Evolutionary conservation across 306 rosid genomes (phyloP).

Genomic region (Malus fusca): DNA sequence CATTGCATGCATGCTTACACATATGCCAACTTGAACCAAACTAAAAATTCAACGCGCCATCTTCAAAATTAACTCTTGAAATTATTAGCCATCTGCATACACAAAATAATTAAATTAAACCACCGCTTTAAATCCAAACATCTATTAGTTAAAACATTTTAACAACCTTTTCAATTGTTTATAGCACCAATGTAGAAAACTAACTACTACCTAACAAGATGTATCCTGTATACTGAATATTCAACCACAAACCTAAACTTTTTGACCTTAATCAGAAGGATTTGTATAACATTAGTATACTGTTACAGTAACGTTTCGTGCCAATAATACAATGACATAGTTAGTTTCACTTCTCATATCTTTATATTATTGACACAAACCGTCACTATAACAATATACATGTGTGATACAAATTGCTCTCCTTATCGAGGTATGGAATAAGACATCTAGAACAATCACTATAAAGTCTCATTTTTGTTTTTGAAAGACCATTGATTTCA

Average conservation of each 20-base stretch:
- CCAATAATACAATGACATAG: no score
- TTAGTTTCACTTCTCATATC: no score
- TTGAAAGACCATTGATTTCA: neutral
- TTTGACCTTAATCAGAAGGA: neutral
- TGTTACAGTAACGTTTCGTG: accelerated
- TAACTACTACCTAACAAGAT: neutral
- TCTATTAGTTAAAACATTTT: neutral
- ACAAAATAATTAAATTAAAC: neutral
- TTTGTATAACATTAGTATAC: no score
- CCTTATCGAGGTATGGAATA: neutral
- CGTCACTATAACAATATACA: accelerated
- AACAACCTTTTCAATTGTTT: neutral
- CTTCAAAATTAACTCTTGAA: neutral
- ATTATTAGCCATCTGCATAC: neutral
- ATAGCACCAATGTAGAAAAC: neutral
- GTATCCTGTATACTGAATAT: neutral
- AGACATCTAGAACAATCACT: neutral
- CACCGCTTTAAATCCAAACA: neutral
- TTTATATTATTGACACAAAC: no score
- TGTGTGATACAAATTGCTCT: no score
- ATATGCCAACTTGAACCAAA: neutral
- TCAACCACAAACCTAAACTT: neutral
- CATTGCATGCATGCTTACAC: neutral
- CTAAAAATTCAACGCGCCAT: neutral
- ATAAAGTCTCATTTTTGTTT: neutral